phyloP scores from a whole-genome alignment of 352 stramenopile genomes.

The Thalassiosira livingstoniorum region DNA sequence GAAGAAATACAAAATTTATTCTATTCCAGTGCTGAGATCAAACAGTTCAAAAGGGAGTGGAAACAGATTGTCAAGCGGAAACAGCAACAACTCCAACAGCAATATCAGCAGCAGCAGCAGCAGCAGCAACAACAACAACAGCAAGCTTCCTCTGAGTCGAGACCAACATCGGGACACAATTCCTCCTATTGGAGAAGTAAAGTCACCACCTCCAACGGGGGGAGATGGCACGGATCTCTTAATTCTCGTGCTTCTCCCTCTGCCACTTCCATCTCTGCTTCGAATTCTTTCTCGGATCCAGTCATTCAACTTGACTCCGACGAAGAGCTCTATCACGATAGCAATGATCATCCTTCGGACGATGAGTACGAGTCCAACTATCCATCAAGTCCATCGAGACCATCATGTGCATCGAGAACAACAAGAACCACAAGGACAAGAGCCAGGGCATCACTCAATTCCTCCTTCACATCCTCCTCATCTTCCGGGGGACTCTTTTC shows the following conservation, averaged over 20 bases:
- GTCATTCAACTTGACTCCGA: too few species aligned
- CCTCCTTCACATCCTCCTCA: not conserved
- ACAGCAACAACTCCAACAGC: not conserved
- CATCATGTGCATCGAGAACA: too few species aligned
- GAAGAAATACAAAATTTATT: not conserved
- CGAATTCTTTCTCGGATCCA: too few species aligned
- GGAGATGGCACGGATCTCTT: not conserved
- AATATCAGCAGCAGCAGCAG: not conserved
- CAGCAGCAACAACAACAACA: not conserved
- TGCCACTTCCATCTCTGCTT: not conserved
- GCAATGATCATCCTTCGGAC: too few species aligned
- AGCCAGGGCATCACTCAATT: not conserved
- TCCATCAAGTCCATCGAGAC: too few species aligned
- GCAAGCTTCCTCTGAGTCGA: not conserved
- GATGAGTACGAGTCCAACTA: too few species aligned
- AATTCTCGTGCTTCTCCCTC: not conserved
- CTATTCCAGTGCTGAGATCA: constrained; percentile 2
- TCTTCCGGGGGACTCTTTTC: constrained; percentile 20
- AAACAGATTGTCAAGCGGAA: not conserved
- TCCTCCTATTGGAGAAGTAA: constrained; percentile 39
- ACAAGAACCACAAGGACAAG: too few species aligned
- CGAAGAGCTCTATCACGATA: too few species aligned
- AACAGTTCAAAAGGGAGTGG: constrained; percentile 20
- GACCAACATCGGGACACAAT: not conserved
- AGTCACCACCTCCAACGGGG: not conserved